Conservation (phyloP, 495 filamentous ascomycete genomes). For the Trichoderma erinaceum region DNA sequence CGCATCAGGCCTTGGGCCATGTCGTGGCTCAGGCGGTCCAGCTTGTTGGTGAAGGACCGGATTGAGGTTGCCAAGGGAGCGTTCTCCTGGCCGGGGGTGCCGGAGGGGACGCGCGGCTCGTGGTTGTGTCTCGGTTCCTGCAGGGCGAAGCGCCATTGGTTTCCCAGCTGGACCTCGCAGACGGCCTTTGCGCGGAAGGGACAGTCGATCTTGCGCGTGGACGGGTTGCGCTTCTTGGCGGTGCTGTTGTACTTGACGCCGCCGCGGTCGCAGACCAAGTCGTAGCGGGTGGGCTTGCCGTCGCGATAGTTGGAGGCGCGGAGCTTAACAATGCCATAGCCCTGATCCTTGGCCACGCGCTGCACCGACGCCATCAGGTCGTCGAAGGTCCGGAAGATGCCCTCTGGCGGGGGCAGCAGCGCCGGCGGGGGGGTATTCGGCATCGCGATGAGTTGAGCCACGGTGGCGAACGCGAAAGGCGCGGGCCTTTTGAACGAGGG, state of each 20-base stretch:
- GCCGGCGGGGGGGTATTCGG: conserved; percentile 29
- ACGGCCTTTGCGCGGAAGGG: conserved; percentile 48
- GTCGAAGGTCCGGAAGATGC: conserved; percentile 40
- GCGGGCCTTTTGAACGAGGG: conserved; percentile 14
- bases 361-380: conserved; percentile 40
- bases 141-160: conserved; percentile 46
- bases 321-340: conserved; percentile 45
- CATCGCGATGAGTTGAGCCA: conserved; percentile 26
- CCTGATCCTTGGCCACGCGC: conserved; percentile 42
- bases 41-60: conserved; percentile 39
- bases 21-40: conserved; percentile 43
- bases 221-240: conserved; percentile 47
- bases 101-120: conserved; percentile 38
- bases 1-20: conserved; percentile 30
- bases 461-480: conserved; percentile 23
- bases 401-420: conserved; percentile 42
- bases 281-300: conserved; percentile 44
- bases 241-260: conserved; percentile 50
- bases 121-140: conserved; percentile 45
- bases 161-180: conserved; percentile 44
- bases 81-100: conserved; percentile 39
- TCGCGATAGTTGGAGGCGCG: conserved; percentile 48
- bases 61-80: conserved; percentile 41
- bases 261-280: conserved; percentile 47
- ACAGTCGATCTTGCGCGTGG: conserved; percentile 47